These are phyloP conservation scores for Canariomyces notabilis DNA, from an alignment of 2,329 filamentous ascomycete genomes.

Conservation along the genomic window DNA sequence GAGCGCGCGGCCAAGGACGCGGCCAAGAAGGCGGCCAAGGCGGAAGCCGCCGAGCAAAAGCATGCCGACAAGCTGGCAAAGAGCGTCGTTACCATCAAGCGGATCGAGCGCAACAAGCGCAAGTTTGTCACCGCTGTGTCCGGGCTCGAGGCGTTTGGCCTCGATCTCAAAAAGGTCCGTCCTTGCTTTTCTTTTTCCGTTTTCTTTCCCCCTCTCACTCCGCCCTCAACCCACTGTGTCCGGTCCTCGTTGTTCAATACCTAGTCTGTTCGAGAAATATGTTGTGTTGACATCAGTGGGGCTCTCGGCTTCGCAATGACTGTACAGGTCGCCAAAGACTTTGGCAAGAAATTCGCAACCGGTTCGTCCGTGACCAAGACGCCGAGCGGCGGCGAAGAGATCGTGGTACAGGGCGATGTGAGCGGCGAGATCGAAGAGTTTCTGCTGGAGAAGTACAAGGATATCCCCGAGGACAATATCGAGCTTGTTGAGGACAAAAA, in stretches of 20 bases:
- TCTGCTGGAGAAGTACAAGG: conserved; percentile 79
- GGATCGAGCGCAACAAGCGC: conserved; percentile 95
- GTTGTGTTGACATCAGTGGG: too few relatives aligned
- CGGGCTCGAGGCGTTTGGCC: conserved; percentile 81
- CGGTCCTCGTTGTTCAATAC: too few relatives aligned
- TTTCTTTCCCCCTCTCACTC: neutral
- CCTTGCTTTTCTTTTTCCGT: neutral
- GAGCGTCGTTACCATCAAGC: conserved; percentile 84
- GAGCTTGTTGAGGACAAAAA: conserved; percentile 94
- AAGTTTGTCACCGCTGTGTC: conserved; percentile 94
- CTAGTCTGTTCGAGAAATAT: too few relatives aligned
- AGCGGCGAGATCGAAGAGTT: conserved; percentile 93
- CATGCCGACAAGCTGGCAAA: conserved; percentile 77
- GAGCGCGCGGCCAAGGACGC: conserved; percentile 95
- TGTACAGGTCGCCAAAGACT: conserved; percentile 78
- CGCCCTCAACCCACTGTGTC: neutral
- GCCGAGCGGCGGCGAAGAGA: conserved; percentile 82
- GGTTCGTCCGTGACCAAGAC: conserved; percentile 89
- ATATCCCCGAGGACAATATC: conserved; percentile 91
- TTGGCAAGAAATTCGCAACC: conserved; percentile 98
- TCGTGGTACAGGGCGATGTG: conserved; percentile 95
- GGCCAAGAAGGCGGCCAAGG: conserved; percentile 93
- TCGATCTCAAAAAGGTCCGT: conserved; percentile 81
- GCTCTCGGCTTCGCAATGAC: neutral
- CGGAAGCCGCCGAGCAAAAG: conserved; percentile 78